Evolutionary conservation across 2,329 filamentous ascomycete species (phyloP).

Genomic region (Penicillium digitatum): DNA sequence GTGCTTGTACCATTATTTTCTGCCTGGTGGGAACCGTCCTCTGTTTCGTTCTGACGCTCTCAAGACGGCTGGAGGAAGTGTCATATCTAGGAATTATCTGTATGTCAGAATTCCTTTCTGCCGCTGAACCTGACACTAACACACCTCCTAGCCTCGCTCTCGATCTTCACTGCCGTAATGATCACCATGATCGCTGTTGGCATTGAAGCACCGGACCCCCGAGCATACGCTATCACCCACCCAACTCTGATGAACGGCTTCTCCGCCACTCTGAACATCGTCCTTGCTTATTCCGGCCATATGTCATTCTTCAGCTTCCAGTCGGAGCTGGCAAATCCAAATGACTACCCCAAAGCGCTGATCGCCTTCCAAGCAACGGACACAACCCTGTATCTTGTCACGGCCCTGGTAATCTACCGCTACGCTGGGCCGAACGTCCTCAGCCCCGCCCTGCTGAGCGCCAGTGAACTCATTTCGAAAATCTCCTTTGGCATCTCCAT

Average conservation of each 20-base stretch:
- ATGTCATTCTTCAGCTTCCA: conserved; percentile 65
- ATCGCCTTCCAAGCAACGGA: conserved; percentile 58
- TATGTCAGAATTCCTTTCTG: neutral
- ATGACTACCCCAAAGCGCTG: conserved; percentile 60
- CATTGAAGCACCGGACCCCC: conserved; percentile 36
- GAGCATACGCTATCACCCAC: neutral
- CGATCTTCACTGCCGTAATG: conserved; percentile 59
- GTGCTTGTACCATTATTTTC: conserved; percentile 61
- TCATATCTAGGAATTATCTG: neutral
- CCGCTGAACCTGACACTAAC: neutral
- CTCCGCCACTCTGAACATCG: neutral
- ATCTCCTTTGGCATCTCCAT: conserved; percentile 64
- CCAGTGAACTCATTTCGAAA: conserved; percentile 54
- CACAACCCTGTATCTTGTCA: conserved; percentile 59
- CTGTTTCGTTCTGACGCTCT: conserved; percentile 57
- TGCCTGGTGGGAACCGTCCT: conserved; percentile 55
- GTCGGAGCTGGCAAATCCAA: conserved; percentile 58
- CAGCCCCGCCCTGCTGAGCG: conserved; percentile 63
- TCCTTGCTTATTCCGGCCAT: conserved; percentile 36
- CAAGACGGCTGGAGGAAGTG: conserved; percentile 59
- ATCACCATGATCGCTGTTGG: conserved; percentile 65
- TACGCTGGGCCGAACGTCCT: conserved; percentile 60
- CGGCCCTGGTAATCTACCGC: conserved; percentile 65
- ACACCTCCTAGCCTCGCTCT: conserved; percentile 52
- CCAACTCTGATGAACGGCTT: neutral